Base-by-base conservation (phyloP, 2,329 filamentous ascomycete genomes). In the Raffaelea deltoideospora region DNA sequence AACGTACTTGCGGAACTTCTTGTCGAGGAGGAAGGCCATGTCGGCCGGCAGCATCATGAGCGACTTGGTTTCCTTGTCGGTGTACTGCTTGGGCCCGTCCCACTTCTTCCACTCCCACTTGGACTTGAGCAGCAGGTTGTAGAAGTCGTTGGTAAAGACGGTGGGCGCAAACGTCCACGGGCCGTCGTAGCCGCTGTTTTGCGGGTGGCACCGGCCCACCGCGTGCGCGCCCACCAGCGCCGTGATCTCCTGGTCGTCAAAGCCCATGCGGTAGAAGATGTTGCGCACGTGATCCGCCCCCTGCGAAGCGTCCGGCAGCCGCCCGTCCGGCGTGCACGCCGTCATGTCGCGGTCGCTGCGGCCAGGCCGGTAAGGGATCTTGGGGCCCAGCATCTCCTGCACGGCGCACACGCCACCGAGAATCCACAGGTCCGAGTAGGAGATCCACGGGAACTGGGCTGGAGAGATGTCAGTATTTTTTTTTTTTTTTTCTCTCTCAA, bases 41-140 rank as follows among this genome's bases (percentile, higher is more conserved):
- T 98, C 88, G 46, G 85, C 81, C 37, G 90, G 90, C 58, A 98
- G 67, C 88, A 98, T 96, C 90, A 98, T 96, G 50, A 96, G 65
- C 30, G 70, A 69, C 72, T 93, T 87, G 52, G 79, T 84, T 53
- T 67, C 73, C 64, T 82, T 81, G 63, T 96, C 87, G 63, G 93
- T 78, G 56, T 79, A 88, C 71, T 92, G 87, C 61, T 78, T 76
- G 47, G 86, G 86, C 21, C 90, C 88, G 50, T 87, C 75, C 88
- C 85, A 93, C 71, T 87, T 88, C 63, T 74, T 79, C 69, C 73
- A 83, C 54, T 74, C 65, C 90, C 88, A 96, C 71, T 93, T 92
- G 76, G 94, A 85, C 43, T 86, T 72, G 24, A 93, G 53, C 33
- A 98, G 69, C 14, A 96, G 73, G 48, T 76, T 79, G 75, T 74